Base-by-base conservation (phyloP, 768 basidiomycete genomes). In the Rhodotorula sphaerocarpa region DNA sequence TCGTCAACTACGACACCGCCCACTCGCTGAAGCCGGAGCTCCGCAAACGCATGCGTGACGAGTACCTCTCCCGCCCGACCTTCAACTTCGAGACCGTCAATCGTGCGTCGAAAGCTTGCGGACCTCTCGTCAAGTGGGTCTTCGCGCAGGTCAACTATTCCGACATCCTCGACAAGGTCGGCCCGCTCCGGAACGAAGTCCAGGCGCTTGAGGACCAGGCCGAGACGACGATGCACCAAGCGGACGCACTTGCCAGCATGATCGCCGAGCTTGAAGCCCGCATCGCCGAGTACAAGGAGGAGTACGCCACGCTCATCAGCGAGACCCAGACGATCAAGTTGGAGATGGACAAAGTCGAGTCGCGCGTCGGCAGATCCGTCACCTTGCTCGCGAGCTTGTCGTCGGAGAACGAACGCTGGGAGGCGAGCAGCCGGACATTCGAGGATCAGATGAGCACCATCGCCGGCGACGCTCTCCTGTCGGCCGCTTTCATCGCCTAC, bases 401-500 rank as follows among this genome's bases (percentile, higher is more conserved):
- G 14, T 96, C 95, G 1, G 95, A 99, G 76, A 82, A 89, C 74
- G 80, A 81, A 46, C 85, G 95, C 64, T 99, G 95, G 95, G 91
- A 97, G 74, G 78, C 83, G 6, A 90, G 91, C 39, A 96, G 92
- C 75, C 84, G 86, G 53, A 91, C 91, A 0, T 99, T 99, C 74
- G 95, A 96, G 71, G 83, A 85, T 1, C 93, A 97, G 75, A 97
- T 97, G 93, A 87, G 89, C 74, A 99, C 95, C 46, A 92, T 97
- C 66, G 90, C 92, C 41, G 95, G 95, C 30, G 93, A 99, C 74
- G 92, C 96, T 48, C 77, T 99, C 34, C 81, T 97, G 41, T 95
- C 93, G 45, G 87, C 93, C 2, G 95, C 89, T 0, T 97, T 96
- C 83, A 77, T 97, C 62, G 92, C 95, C 2, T 99, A 99, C 71